Evolutionary conservation across 305 asterid genomes (phyloP), one percentile per base, ranked within the genome.

Genomic region (Plantago coronopus): DNA sequence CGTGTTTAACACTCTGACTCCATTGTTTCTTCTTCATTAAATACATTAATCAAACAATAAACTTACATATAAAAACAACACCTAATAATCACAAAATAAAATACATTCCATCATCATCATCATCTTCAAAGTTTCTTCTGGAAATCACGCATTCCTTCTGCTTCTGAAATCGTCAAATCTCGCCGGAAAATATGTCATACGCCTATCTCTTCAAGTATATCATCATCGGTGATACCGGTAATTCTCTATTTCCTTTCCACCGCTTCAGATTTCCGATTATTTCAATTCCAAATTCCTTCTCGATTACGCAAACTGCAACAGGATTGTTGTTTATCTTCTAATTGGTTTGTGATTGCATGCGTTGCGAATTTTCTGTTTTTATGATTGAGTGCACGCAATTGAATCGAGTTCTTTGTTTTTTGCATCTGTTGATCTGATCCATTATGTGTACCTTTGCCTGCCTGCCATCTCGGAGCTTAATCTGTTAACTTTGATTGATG

Each of bases 221-320:
- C 63, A 79, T 79, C 77, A 79, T 79, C 68, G 84, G 84, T 48
- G 84, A 76, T 23, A 76, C 82, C 16, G 85, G 85, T 79, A 73
- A 68, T 53, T 62, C 13, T 58, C 45, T 23, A 2, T 19, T 57
- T 38, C 25, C 9, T 23, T 61, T 45, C 37, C 19, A 0, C 42
- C 22, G 46, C 10, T 34, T 51, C 27, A 8, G 15, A 13, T 67
- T 51, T 57, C 37, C 25, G 61, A 55, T 67, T 63, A 14, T 22
- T 48, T 43, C 40, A 23, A n/a, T 50, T 44, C 2, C 17, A 11
- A 14, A 22, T 23, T 14, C 12, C 38, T 13, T 14, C 21, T 7
- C 29, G 16, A 44, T 44, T 15, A 3, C 16, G 18, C n/a, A 49
- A 20, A 22, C 22, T 38, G 10, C 16, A 18, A 5, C 45, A 5